Percentiles rank a stretch among this genome's conserved stretches.
Evolutionary conservation across 768 basidiomycete species (phyloP).

Genomic region (Nevesoporus exiguus): DNA sequence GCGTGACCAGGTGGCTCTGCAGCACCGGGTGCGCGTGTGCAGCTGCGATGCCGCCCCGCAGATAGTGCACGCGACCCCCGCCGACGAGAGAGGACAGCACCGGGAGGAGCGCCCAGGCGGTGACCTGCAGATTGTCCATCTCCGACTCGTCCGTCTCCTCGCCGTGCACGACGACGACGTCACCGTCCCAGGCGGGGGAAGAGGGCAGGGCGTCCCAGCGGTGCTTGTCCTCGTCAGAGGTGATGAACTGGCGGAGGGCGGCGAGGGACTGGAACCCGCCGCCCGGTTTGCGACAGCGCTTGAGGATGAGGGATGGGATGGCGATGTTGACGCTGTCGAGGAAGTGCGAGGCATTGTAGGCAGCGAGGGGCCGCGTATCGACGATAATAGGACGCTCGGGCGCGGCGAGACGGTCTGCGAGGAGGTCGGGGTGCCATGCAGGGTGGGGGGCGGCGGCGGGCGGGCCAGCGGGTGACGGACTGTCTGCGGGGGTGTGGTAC

Average conservation of each 20-base stretch:
- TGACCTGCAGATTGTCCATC: constrained; percentile 48
- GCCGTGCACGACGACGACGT: constrained; percentile 67
- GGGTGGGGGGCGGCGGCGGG: constrained; percentile 32
- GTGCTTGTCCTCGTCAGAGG: constrained; percentile 68
- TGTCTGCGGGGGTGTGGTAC: too few species aligned
- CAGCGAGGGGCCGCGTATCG: constrained; percentile 72
- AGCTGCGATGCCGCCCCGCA: constrained; percentile 66
- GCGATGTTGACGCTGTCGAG: constrained; percentile 75
- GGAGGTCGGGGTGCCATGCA: constrained; percentile 40
- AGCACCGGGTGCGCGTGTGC: constrained; percentile 59
- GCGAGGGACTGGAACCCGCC: constrained; percentile 64
- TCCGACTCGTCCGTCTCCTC: constrained; percentile 73
- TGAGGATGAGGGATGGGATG: constrained; percentile 88
- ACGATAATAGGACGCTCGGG: constrained; percentile 62
- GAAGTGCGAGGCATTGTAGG: constrained; percentile 65
- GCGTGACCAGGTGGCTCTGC: constrained; percentile 44
- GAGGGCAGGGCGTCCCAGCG: constrained; percentile 64
- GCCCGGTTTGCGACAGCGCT: constrained; percentile 72
- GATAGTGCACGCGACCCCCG: constrained; percentile 57
- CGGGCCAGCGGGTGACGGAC: too few species aligned
- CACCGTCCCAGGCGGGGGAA: constrained; percentile 62
- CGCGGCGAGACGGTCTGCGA: constrained; percentile 49
- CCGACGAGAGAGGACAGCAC: constrained; percentile 59
- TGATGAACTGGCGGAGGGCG: constrained; percentile 76
- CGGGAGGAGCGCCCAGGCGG: constrained; percentile 69